Evolutionary conservation across 2,329 filamentous ascomycete genomes (phyloP), one percentile per base, ranked within the genome.

Genomic region (Curvularia eragrostidis): DNA sequence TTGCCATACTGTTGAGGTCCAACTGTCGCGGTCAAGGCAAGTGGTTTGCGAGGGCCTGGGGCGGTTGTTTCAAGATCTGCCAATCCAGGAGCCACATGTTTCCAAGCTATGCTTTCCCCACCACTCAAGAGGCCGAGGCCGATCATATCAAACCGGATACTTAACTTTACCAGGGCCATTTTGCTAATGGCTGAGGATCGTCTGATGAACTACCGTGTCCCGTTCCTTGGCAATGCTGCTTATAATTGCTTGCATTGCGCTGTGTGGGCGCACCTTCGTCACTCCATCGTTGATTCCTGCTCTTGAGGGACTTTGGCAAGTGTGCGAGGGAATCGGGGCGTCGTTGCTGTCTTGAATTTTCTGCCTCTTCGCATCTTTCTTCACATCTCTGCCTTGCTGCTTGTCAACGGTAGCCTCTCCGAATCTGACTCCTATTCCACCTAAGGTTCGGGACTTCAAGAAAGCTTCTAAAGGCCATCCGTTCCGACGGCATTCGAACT

Each of bases 181-280:
- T 32, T 43, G 34, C 52, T 30, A 24, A 24, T 44, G 19, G 43
- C 30, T 48, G 43, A 36, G 30, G 51, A 57, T 53, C 38, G 15
- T 23, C 24, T 26, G 34, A 13, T 39, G 21, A 48, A 12, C 19
- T 21, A 38, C 19, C 28, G 13, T 43, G 23, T 51, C 32, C 15
- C 36, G 34, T 3, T 36, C n/a, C 54, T 57, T 57, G 50, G 50
- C 55, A 46, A 26, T 5, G n/a, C 12, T 30, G 43, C 30, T 28
- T 57, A 57, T 57, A 48, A 48, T n/a, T 44, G 8, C 23, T 26
- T 18, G 8, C 28, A 21, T 38, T 46, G 28, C 21, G 23, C 23
- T 24, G 28, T 38, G 18, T 12, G 32, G 15, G 24, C 28, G 36
- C 50, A n/a, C 12, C 38, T 52, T 32, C 52, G 43, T 38, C 42